Evolutionary conservation across 2,329 filamentous ascomycete genomes (phyloP).

Genomic region (Pestalotiopsis sp.): DNA sequence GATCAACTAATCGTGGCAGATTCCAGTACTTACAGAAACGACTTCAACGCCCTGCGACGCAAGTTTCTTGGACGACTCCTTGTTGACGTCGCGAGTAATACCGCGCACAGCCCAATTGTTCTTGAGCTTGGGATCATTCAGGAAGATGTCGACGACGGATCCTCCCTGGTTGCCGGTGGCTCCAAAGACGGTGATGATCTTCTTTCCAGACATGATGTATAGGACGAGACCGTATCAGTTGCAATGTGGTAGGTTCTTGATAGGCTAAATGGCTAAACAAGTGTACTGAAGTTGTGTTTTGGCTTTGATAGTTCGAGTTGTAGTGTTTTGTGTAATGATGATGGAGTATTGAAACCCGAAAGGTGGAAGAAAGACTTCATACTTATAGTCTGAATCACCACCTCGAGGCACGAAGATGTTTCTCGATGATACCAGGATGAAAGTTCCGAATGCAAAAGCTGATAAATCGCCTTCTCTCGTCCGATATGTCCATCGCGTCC

Average conservation of each 20-base stretch:
- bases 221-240: background rate
- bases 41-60: slow-evolving; percentile 50
- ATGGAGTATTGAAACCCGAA: too few species aligned
- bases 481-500: too few species aligned
- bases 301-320: too few species aligned
- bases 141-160: slow-evolving; percentile 49
- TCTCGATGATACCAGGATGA: too few species aligned
- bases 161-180: slow-evolving; percentile 64
- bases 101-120: slow-evolving; percentile 54
- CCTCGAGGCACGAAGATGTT: too few species aligned
- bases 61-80: slow-evolving; percentile 46
- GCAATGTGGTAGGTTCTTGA: background rate
- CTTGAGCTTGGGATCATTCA: slow-evolving; percentile 42
- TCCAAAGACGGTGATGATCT: slow-evolving; percentile 59
- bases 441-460: too few species aligned
- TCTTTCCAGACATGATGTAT: slow-evolving; percentile 30
- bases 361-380: too few species aligned
- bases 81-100: slow-evolving; percentile 53
- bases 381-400: too few species aligned
- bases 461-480: too few species aligned
- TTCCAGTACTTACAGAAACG: slow-evolving; percentile 37
- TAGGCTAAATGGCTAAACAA: background rate
- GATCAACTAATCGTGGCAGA: too few species aligned
- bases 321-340: too few species aligned
- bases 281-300: background rate